Evolutionary conservation across 169 alveolate species (phyloP).

Genomic region (Plasmodium sp.): DNA sequence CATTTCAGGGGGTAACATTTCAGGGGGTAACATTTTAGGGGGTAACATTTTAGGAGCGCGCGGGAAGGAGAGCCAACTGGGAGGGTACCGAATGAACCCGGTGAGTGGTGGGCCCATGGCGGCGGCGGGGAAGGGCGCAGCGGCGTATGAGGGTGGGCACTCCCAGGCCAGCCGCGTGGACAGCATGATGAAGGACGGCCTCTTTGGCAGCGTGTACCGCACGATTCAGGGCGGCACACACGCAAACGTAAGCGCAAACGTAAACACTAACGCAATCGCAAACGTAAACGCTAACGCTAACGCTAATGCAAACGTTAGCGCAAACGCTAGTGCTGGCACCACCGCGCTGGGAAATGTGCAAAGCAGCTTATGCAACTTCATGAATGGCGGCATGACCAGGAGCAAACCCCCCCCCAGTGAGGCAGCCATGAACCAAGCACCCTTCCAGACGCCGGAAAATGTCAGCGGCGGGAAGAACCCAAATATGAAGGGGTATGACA

Average conservation of each 20-base stretch:
- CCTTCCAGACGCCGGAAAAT: not conserved
- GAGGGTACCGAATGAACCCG: not conserved
- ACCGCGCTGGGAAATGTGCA: not conserved
- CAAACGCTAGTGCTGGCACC: not conserved
- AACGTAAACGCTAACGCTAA: conserved; percentile 5
- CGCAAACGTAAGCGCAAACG: not conserved
- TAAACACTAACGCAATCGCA: not conserved
- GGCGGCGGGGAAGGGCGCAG: not conserved
- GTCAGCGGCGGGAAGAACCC: not conserved
- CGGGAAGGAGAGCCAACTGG: not conserved
- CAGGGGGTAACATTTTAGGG: not conserved
- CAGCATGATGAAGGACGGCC: conserved; percentile 11
- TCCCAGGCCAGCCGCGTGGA: not conserved
- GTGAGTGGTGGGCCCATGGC: not conserved
- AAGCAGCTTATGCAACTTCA: not conserved
- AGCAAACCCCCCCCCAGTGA: not conserved
- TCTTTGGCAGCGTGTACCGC: conserved; percentile 19
- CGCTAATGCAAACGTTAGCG: not conserved
- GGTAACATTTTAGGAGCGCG: not conserved
- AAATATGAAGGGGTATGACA: conserved; percentile 4
- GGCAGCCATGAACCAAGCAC: not conserved
- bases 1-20: too few relatives aligned
- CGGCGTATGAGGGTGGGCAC: not conserved
- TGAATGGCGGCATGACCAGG: not conserved
- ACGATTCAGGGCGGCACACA: not conserved